Evolutionary conservation across 1,284 basidiomycete species (phyloP).

Genomic region (Trichosporon coremiiforme): DNA sequence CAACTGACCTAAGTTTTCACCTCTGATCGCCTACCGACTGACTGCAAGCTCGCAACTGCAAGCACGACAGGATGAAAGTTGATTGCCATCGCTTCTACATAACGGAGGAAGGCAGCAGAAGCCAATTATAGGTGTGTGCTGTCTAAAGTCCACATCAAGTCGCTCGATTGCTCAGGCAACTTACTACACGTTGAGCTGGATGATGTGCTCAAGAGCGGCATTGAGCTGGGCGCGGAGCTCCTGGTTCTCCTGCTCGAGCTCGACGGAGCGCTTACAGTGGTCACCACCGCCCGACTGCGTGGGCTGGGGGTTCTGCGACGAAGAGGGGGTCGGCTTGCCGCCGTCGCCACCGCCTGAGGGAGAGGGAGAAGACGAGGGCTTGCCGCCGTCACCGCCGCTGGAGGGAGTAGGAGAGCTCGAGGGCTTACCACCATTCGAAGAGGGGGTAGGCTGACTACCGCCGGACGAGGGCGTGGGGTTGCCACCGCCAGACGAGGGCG

Average conservation of each 20-base stretch:
- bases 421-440: background rate
- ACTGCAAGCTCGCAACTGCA: background rate
- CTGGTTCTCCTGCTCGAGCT: background rate
- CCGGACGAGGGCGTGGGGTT: background rate
- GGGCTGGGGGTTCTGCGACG: background rate
- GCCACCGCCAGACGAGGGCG: background rate
- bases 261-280: background rate
- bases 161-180: background rate
- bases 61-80: background rate
- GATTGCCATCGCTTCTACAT: background rate
- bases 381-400: background rate
- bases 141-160: background rate
- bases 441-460: background rate
- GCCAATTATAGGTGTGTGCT: background rate
- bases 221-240: conserved; percentile 4
- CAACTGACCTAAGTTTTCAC: no score
- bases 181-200: background rate
- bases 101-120: background rate
- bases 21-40: no score
- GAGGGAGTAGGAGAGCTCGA: background rate
- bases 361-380: background rate
- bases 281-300: background rate
- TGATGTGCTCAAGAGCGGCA: background rate
- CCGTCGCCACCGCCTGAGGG: background rate
- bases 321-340: background rate